Base-by-base conservation (phyloP, 148 eudicot species). In the Pharnaceum exiguum region DNA sequence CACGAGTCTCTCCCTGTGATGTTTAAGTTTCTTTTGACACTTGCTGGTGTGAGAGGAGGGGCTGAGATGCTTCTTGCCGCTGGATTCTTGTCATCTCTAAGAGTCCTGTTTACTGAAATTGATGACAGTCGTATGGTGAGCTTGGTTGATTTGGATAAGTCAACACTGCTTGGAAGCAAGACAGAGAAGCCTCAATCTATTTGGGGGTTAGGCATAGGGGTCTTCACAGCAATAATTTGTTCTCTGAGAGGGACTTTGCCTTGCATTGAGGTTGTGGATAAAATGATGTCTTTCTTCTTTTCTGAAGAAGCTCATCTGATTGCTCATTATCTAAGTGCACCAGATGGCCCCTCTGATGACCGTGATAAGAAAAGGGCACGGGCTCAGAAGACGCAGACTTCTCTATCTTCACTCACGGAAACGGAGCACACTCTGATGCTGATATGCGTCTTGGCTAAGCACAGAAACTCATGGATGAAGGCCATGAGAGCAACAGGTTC, bases 171-270 rank as follows among this genome's bases (percentile, higher is more conserved):
- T 3, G 62, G 51, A 24, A 63, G 72, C 30, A 78, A 75, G 54
- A 50, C 44, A 33, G 91, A 77, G 55, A 87, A 79, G 67, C 70
- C 79, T 17, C 75, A 60, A 46, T 73, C 72, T 72, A 59, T 85
- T 32, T 93, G 95, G 99, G 90, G 90, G 26, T 78, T 85, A 55
- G 79, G 86, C 60, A 68, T 88, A 75, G 84, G 96, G 68, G 83
- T 93, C 37, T 71, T 85, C 16, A 76, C 86, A 27, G 82, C 88
- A 38, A 75, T 89, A 72, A 76, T 89, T 71, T 70, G 78, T 42
- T 83, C 96, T 30, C 46, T 93, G 27, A 85, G 88, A 36, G 89
- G 79, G 62, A 71, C 81, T 65, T 69, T 84, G 46, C 71, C 63
- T 29, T 51, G 76, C 70, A 60, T 77, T 49, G 77, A 81, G 56